Base-by-base conservation (phyloP, 768 basidiomycete genomes). In the Hebeloma cylindrosporum region DNA sequence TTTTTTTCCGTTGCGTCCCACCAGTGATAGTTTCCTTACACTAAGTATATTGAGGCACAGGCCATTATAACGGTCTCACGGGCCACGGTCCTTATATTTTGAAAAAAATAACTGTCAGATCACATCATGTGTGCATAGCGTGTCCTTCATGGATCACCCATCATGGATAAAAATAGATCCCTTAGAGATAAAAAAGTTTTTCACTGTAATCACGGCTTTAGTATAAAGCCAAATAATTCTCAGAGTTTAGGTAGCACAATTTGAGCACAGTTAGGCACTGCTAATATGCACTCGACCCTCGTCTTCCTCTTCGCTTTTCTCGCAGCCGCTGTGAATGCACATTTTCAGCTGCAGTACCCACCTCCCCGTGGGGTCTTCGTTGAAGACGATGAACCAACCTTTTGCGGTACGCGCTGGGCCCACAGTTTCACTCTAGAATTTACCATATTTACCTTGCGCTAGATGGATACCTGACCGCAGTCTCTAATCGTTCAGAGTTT, bases 311-410 rank as follows among this genome's bases (percentile, higher is more conserved):
- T 72, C 34, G 29, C 66, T 45, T 25, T 77, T 45, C 44, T 79
- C 20, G 57, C 64, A 26, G 60, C 77, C 17, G 64, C 68, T 30
- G 81, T 70, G 22, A 69, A 67, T 36, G 89, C 88, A 6, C 91
- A 94, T 64, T 93, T 93, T 67, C 83, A 85, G 53, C 71, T 93
- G 31, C 77, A 83, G 56, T 92, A 79, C 62, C 92, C 91, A 13
- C 52, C 70, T 1, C 82, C 88, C 8, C 74, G 91, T 35, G 92
- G 91, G 1, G 59, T 54, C 0, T 93, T 93, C 60, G 73, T 73
- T 42, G 75, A 82, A 43, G 66, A 74, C 40, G 55, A 71, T 11
- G 85, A 88, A 51, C 69, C 72, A 9, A 65, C 56, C 1, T 85
- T 88, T 58, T 91, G 91, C 57, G 88, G 87, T 86, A 50, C 30